A percentile compares a stretch with the other conserved stretches of the same genome.
Evolutionary conservation across 176 grass and related monocot genomes (phyloP).

Genomic region (Aechmea fasciata): DNA sequence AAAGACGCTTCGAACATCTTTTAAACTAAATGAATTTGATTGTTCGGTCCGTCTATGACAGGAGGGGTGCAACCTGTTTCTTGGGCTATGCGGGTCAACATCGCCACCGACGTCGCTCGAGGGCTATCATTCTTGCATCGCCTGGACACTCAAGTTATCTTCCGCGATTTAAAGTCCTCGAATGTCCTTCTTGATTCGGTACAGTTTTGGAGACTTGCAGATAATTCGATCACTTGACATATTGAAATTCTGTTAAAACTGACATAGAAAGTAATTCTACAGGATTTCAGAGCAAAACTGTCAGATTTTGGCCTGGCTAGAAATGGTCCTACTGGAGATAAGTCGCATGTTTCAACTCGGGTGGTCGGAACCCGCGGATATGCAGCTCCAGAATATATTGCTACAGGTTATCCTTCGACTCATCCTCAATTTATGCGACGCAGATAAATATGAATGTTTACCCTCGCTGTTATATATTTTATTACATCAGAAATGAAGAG

Average conservation of each 20-base stretch:
- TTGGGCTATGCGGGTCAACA: conserved; percentile 41
- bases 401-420: conserved; percentile 21
- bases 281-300: conserved; percentile 66
- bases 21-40: background rate
- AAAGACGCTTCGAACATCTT: too few species aligned
- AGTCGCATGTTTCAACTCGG: conserved; percentile 64
- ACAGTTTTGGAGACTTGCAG: background rate
- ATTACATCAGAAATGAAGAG: too few species aligned
- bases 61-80: conserved; percentile 51
- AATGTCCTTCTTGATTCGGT: conserved; percentile 71
- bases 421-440: background rate
- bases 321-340: conserved; percentile 53
- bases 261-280: background rate
- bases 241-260: background rate
- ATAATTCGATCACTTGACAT: background rate
- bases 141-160: conserved; percentile 52
- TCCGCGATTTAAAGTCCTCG: conserved; percentile 81
- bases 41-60: background rate
- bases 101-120: conserved; percentile 63
- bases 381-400: conserved; percentile 74
- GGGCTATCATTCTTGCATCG: conserved; percentile 60
- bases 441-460: too few species aligned
- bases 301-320: conserved; percentile 81
- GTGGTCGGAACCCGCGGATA: conserved; percentile 65
- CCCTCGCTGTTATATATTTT: too few species aligned